phyloP scores from a whole-genome alignment of 208 protist species.

The Acanthamoeba castellanii region DNA sequence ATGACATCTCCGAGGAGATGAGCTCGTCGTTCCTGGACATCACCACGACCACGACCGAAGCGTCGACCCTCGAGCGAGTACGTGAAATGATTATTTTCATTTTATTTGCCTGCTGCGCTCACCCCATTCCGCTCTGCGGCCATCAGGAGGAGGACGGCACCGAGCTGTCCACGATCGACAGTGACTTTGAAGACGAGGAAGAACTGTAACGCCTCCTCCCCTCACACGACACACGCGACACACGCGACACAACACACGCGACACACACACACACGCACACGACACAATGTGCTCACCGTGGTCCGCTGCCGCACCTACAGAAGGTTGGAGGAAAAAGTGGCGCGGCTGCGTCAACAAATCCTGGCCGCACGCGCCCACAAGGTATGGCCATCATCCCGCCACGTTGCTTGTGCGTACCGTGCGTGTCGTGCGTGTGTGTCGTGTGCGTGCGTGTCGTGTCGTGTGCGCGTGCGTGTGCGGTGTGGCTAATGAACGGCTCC shows the following conservation, averaged over 20 bases:
- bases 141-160: neutral
- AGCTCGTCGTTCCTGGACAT: neutral
- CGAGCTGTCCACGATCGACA: neutral
- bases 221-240: too few relatives aligned
- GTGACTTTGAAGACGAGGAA: constrained; percentile 6
- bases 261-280: too few relatives aligned
- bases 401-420: too few relatives aligned
- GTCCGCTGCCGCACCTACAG: neutral
- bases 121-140: too few relatives aligned
- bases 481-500: too few relatives aligned
- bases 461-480: too few relatives aligned
- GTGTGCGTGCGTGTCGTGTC: too few relatives aligned
- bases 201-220: neutral
- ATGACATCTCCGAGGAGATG: neutral
- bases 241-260: too few relatives aligned
- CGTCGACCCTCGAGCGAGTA: neutral
- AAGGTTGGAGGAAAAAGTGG: constrained; percentile 10
- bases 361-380: neutral
- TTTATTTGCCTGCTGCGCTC: too few relatives aligned
- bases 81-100: too few relatives aligned
- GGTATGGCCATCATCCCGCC: neutral
- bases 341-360: constrained; percentile 7
- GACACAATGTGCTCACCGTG: too few relatives aligned
- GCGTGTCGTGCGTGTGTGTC: too few relatives aligned
- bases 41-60: neutral